phyloP scores from a whole-genome alignment of 768 basidiomycete species.

The Pisolithus tinctorius region DNA sequence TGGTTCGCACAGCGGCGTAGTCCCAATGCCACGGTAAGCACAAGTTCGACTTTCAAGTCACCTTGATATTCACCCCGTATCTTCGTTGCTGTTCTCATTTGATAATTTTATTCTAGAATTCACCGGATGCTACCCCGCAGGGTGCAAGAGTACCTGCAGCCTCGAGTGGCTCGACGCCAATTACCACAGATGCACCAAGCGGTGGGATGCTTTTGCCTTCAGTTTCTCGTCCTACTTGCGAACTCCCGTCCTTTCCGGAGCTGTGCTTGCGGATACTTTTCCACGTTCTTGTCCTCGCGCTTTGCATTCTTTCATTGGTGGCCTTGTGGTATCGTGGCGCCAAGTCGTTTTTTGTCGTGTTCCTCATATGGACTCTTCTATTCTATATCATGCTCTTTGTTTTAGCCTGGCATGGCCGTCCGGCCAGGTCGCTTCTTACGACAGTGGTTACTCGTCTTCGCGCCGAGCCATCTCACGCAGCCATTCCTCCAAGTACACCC shows the following conservation, averaged over 20 bases:
- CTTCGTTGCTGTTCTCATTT: slow-evolving; percentile 4
- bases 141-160: slow-evolving; percentile 37
- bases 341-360: slow-evolving; percentile 51
- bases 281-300: slow-evolving; percentile 52
- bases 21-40: slow-evolving; percentile 60
- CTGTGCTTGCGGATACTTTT: slow-evolving; percentile 44
- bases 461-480: slow-evolving; percentile 19
- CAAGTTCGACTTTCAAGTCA: slow-evolving; percentile 7
- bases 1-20: slow-evolving; percentile 75
- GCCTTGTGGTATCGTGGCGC: slow-evolving; percentile 54
- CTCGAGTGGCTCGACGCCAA: slow-evolving; percentile 40
- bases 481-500: slow-evolving; percentile 30
- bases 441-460: slow-evolving; percentile 41
- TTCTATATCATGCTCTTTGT: slow-evolving; percentile 51
- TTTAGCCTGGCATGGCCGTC: slow-evolving; percentile 53
- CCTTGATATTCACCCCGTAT: slow-evolving; percentile 13
- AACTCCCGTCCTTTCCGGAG: slow-evolving; percentile 32
- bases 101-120: slow-evolving; percentile 40
- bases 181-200: slow-evolving; percentile 44
- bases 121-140: slow-evolving; percentile 61
- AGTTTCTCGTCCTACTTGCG: slow-evolving; percentile 16
- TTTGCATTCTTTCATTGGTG: slow-evolving; percentile 50
- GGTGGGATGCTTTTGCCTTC: slow-evolving; percentile 32
- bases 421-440: slow-evolving; percentile 52
- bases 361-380: slow-evolving; percentile 52